These are phyloP conservation scores for Triticum timopheevii DNA, from an alignment of 176 grass and related monocot species.

Conservation along the genomic window DNA sequence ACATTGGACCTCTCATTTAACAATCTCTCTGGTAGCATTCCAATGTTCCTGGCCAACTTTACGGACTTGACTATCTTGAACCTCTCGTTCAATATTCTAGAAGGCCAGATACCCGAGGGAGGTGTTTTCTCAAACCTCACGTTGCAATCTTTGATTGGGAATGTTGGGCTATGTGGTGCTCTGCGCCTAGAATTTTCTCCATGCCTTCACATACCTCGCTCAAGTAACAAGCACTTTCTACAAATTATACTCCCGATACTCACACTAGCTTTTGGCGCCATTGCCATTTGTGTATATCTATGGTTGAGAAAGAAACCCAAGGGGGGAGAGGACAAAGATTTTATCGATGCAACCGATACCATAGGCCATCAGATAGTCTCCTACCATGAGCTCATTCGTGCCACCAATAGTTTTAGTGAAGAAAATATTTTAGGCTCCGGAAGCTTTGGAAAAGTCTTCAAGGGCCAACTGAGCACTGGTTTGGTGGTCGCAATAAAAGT, in stretches of 20 bases:
- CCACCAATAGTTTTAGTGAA: background rate
- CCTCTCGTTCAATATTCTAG: background rate
- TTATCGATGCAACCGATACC: background rate
- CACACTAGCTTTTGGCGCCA: background rate
- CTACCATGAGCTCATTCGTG: background rate
- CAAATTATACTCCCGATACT: background rate
- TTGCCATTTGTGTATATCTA: background rate
- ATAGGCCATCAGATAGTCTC: background rate
- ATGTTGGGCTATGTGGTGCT: background rate
- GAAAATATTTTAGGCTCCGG: background rate
- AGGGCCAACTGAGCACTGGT: background rate
- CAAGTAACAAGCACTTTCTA: background rate
- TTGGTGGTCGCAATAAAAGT: background rate
- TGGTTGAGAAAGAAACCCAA: background rate
- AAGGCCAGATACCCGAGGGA: background rate
- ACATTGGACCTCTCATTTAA: background rate
- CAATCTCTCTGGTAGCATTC: background rate
- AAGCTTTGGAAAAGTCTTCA: background rate
- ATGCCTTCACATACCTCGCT: fast-evolving
- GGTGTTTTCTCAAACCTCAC: background rate
- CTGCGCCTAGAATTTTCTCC: background rate
- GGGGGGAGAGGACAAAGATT: background rate
- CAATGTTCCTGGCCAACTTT: background rate
- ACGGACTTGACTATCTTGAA: background rate
- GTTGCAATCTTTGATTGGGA: background rate